Percentiles rank a stretch among this genome's conserved stretches.
Evolutionary conservation across 345 rosid genomes (phyloP).

Genomic region (Lumnitzera racemosa): DNA sequence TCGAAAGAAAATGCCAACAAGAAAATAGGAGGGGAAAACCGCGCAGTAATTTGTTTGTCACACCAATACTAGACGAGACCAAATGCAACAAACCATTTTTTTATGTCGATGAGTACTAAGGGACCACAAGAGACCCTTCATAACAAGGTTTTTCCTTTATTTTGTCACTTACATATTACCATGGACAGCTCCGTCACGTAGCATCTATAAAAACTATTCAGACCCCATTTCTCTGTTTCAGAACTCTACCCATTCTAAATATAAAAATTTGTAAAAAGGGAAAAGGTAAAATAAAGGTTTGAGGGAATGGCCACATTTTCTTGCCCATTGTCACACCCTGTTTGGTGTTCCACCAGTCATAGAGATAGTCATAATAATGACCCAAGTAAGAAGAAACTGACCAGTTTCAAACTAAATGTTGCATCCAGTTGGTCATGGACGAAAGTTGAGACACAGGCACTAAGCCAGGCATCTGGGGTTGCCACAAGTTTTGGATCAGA

Average conservation of each 20-base stretch:
- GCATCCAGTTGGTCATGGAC: conserved; percentile 5
- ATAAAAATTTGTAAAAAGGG: not conserved
- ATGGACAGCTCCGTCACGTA: conserved; percentile 8
- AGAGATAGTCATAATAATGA: conserved; percentile 8
- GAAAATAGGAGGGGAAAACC: too few species aligned
- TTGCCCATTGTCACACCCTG: conserved; percentile 7
- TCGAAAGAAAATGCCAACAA: too few species aligned
- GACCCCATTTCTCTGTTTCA: conserved; percentile 21
- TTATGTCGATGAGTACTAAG: too few species aligned
- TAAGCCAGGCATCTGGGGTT: conserved; percentile 16
- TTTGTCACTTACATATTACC: not conserved
- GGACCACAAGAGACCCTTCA: too few species aligned
- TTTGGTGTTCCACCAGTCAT: conserved; percentile 12
- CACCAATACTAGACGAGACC: too few species aligned
- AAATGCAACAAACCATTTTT: too few species aligned
- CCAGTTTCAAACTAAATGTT: conserved; percentile 20
- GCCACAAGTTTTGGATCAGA: conserved; percentile 13
- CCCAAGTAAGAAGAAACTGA: conserved; percentile 19
- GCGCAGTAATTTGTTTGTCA: too few species aligned
- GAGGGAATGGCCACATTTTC: conserved; percentile 20
- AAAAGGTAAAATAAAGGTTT: not conserved
- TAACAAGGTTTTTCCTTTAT: not conserved
- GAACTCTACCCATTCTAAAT: conserved; percentile 7
- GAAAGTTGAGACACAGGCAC: conserved; percentile 9
- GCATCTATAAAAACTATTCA: conserved; percentile 19